phyloP scores from a whole-genome alignment of 208 protist species.

The Borovskyia barvae region DNA sequence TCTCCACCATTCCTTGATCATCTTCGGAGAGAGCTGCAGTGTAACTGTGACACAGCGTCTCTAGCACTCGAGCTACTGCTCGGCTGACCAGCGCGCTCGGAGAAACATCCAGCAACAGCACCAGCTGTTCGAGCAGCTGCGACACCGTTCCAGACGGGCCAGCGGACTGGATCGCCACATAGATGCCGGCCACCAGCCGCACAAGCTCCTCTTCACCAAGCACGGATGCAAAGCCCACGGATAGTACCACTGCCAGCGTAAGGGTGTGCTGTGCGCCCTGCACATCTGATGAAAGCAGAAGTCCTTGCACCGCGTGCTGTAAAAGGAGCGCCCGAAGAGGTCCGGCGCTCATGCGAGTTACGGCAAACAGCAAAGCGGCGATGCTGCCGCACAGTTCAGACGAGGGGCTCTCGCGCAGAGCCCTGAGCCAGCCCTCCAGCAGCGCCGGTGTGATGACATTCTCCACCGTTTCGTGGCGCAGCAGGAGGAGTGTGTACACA shows the following conservation, averaged over 20 bases:
- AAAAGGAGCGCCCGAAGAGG: constrained; percentile 21
- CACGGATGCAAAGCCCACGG: constrained; percentile 7
- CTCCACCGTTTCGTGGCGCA: constrained; percentile 29
- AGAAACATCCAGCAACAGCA: constrained; percentile 72
- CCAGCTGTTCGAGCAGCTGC: constrained; percentile 48
- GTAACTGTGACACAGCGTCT: background rate
- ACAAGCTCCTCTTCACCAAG: background rate
- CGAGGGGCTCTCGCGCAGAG: constrained; percentile 27
- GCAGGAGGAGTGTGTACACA: constrained; percentile 46
- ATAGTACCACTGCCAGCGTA: constrained; percentile 8
- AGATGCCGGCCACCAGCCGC: constrained; percentile 2
- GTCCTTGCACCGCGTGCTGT: constrained; percentile 5
- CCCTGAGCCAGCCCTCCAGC: constrained; percentile 28
- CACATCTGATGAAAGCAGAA: constrained; percentile 30
- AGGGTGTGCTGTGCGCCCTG: constrained; percentile 33
- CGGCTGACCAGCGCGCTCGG: constrained; percentile 31
- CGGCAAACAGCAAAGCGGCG: constrained; percentile 26
- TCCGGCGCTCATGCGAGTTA: constrained; percentile 22
- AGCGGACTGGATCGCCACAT: background rate
- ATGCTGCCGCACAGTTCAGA: constrained; percentile 29
- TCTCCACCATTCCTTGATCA: constrained; percentile 48
- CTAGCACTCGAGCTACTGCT: constrained; percentile 25
- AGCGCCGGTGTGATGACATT: constrained; percentile 13
- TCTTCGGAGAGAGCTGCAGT: constrained; percentile 6
- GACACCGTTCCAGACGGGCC: background rate